Percentiles rank a stretch among this genome's conserved stretches.
phyloP scores from a whole-genome alignment of 2,329 filamentous ascomycete genomes.

The Aureobasidium namibiae region DNA sequence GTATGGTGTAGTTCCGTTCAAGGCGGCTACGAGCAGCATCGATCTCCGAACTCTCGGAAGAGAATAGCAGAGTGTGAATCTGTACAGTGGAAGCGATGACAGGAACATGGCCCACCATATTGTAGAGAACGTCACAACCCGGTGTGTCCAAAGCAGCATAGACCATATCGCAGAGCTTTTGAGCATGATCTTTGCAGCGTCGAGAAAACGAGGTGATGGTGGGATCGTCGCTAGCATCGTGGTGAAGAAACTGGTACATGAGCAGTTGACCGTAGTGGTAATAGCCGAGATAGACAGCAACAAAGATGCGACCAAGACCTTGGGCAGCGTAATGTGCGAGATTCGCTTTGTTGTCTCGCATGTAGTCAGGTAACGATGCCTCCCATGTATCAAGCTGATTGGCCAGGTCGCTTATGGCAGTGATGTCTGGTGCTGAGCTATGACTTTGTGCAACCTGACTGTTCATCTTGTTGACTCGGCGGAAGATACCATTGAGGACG shows the following conservation, averaged over 20 bases:
- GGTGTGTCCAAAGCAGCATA: not conserved
- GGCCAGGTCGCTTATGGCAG: not conserved
- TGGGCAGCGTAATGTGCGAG: not conserved
- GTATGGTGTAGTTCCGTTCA: not conserved
- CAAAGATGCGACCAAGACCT: not conserved
- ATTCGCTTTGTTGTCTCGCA: not conserved
- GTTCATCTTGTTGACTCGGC: not conserved
- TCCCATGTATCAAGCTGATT: not conserved
- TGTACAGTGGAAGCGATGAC: not conserved
- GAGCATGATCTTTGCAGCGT: not conserved
- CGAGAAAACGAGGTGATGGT: not conserved
- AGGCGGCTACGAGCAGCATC: not conserved
- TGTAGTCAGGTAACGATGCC: not conserved
- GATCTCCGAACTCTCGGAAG: not conserved
- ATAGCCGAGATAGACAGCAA: not conserved
- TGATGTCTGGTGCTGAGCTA: not conserved
- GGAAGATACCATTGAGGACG: not conserved
- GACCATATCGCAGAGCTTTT: not conserved
- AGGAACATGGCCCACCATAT: not conserved
- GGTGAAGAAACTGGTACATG: not conserved
- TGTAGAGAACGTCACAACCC: not conserved
- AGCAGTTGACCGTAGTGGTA: not conserved
- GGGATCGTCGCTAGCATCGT: not conserved
- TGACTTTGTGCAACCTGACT: not conserved
- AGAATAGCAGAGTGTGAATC: not conserved